Base-by-base conservation (phyloP, 1,284 basidiomycete species). In the Mycena sp. region DNA sequence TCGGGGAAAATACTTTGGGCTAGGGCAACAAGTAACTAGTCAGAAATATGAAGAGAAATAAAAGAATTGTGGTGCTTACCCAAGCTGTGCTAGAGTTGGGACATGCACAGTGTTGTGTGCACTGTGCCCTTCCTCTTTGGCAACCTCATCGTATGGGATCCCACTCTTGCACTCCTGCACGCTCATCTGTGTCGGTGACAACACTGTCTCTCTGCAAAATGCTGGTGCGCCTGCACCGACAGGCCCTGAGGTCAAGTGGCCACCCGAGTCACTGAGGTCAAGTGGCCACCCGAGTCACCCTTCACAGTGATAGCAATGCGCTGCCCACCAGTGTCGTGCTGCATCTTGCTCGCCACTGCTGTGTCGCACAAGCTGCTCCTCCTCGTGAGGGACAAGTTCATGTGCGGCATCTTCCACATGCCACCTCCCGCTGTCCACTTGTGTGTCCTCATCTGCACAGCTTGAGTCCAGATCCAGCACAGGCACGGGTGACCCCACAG, bases 341-440 rank as follows among this genome's bases (percentile, higher is more conserved):
- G 86, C 35, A 83, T 85, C 77, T 76, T 80, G 9, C 73, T 88
- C 17, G 72, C 76, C 6, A 73, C 71, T 11, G 77, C 80, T 1
- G 74, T 77, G 9, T 77, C 86, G 4, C 74, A 85, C 71, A 86
- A 87, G 46, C 73, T 89, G 52, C 76, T 89, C 72, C 74, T 82
- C 14, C 78, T 87, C 38, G 87, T 87, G 11, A 85, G 86, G 78
- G 88, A 89, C 71, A 87, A 89, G 67, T 88, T 89, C 71, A 83
- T 83, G 11, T 78, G 87, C 28, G 88, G 87, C 3, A 88, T 89
- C 63, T 85, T 90, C 71, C 85, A 88, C 72, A 89, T 89, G 87
- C 88, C 78, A 78, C 51, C 52, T 68, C 23, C 26, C 35, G 9
- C 32, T 14, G 7, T 35, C 32, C 7, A 9, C 32, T 14, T 14